Evolutionary conservation across 495 filamentous ascomycete species (phyloP), one percentile per base, ranked within the genome.

Genomic region (Daldinia vernicosa): DNA sequence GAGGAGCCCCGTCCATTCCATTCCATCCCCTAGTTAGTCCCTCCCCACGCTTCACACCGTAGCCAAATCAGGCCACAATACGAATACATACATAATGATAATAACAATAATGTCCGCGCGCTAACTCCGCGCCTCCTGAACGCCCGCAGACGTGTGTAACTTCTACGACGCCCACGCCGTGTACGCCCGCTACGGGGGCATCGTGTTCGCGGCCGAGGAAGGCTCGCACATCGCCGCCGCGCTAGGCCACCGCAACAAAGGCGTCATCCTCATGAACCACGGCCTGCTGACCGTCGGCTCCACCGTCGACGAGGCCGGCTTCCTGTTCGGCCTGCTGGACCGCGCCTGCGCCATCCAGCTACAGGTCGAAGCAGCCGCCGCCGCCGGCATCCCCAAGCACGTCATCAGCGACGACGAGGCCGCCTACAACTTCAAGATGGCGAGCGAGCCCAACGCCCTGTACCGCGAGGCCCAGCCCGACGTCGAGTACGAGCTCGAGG

Each of bases 251-350:
- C 72, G 72, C 22, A 82, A 81, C 57, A 86, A 82, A 70, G 82
- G 74, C 6, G 77, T 81, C 14, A 84, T 89, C 9, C 79, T 89
- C 8, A 76, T 82, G 64, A 88, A 88, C 58, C 87, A 89, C 68
- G 86, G 86, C 0, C 74, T 89, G 14, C 70, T 89, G 30, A 87
- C 85, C 0, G 84, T 84, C 3, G 86, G 86, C 1, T 40, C 69
- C 11, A 88, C 84, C 0, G 84, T 87, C 0, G 86, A 88, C 75
- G 86, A 87, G 71, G 86, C 85, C 3, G 84, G 81, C 9, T 88
- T 81, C 71, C 71, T 86, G 12, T 88, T 88, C 62, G 79, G 80
- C 0, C 57, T 85, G 22, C 66, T 87, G 32, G 86, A 88, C 67
- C 79, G 82, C 15, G 80, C 79, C 26, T 88, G 86, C 74, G 77